A percentile compares a stretch with the other conserved stretches of the same genome.
Evolutionary conservation across 352 stramenopile genomes (phyloP).

Genomic region (Phytophthora foliorum): DNA sequence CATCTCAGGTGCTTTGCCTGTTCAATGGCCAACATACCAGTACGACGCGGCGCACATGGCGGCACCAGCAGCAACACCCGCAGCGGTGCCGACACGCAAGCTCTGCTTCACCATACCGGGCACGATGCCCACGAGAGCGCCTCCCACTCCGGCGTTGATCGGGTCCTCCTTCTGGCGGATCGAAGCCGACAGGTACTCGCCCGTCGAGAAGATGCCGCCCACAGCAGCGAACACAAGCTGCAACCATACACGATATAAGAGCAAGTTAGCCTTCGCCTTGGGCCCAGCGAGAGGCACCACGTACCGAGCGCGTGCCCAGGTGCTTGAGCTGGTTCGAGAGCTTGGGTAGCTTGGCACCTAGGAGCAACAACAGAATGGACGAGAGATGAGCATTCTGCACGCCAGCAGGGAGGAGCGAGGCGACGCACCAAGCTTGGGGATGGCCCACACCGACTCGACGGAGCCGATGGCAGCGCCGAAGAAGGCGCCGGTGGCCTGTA

Average conservation of each 20-base stretch:
- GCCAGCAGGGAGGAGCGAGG: background rate
- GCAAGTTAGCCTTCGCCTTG: constrained; percentile 5
- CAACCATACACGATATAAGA: background rate
- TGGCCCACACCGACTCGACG: constrained; percentile 89
- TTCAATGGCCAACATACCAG: constrained; percentile 55
- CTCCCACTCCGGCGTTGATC: constrained; percentile 76
- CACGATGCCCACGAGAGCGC: constrained; percentile 71
- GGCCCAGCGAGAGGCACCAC: background rate
- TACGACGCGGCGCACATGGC: constrained; percentile 68
- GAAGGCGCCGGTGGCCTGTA: constrained; percentile 78
- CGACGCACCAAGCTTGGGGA: constrained; percentile 85
- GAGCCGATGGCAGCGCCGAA: constrained; percentile 78
- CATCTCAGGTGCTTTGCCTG: background rate
- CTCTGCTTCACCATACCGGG: constrained; percentile 83
- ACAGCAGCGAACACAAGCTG: constrained; percentile 82
- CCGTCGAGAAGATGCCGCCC: constrained; percentile 70
- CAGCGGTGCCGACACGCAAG: constrained; percentile 63
- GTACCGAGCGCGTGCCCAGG: constrained; percentile 79
- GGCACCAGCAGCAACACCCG: constrained; percentile 52
- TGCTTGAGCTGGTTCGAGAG: constrained; percentile 85
- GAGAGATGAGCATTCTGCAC: background rate
- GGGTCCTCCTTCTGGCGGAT: constrained; percentile 80
- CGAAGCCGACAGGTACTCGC: constrained; percentile 67
- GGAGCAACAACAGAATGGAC: background rate
- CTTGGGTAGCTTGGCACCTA: constrained; percentile 85